phyloP scores from a whole-genome alignment of 495 filamentous ascomycete species.

The Penicillium pulvis region DNA sequence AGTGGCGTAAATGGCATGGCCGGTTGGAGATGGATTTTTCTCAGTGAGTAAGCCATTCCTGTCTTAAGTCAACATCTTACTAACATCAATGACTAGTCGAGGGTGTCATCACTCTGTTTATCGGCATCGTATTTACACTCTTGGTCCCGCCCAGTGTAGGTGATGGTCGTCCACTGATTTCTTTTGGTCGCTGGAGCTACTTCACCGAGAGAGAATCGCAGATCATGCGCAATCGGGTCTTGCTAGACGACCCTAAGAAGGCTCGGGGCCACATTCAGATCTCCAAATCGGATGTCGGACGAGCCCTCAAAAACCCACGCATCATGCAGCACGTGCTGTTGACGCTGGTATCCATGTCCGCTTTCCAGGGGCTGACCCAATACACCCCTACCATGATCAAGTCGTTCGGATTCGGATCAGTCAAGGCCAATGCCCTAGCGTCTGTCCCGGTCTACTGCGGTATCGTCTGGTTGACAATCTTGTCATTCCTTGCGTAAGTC shows the following conservation, averaged over 20 bases:
- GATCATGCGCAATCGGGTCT: slow-evolving; percentile 43
- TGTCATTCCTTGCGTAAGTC: slow-evolving; percentile 42
- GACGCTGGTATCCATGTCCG: slow-evolving; percentile 52
- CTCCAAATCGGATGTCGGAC: slow-evolving; percentile 41
- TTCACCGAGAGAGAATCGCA: slow-evolving; percentile 46
- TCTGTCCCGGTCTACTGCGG: slow-evolving; percentile 51
- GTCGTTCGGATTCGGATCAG: slow-evolving; percentile 44
- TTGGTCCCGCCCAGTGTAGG: slow-evolving; percentile 47
- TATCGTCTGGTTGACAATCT: slow-evolving; percentile 43
- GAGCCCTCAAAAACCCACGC: slow-evolving; percentile 40
- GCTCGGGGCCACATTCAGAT: slow-evolving; percentile 43
- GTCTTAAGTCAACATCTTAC: not conserved
- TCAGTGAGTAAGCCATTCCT: slow-evolving; percentile 32
- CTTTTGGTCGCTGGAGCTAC: slow-evolving; percentile 43
- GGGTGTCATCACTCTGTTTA: slow-evolving; percentile 54
- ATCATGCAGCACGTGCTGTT: slow-evolving; percentile 41
- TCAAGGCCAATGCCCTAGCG: slow-evolving; percentile 52
- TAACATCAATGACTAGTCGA: slow-evolving; percentile 40
- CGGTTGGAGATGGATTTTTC: slow-evolving; percentile 67
- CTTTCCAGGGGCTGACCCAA: slow-evolving; percentile 42
- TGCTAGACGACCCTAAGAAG: slow-evolving; percentile 49
- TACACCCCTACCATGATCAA: slow-evolving; percentile 46
- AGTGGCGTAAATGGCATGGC: slow-evolving; percentile 48
- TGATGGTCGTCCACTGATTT: slow-evolving; percentile 45
- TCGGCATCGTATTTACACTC: slow-evolving; percentile 51